Evolutionary conservation across 768 basidiomycete species (phyloP).

Genomic region (Amanita fuliginea): DNA sequence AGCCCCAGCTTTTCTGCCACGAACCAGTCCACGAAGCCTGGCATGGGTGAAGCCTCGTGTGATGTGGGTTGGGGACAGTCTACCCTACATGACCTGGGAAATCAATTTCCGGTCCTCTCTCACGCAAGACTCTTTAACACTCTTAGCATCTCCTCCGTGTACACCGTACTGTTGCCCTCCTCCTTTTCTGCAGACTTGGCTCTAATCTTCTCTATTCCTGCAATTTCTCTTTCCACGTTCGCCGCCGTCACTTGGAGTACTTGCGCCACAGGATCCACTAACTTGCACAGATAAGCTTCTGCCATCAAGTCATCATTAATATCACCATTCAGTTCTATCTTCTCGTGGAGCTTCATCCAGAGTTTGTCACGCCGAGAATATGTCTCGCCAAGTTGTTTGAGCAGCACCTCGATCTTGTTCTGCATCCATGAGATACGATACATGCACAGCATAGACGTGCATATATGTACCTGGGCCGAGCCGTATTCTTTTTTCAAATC

Average conservation of each 20-base stretch:
- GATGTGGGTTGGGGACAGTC: neutral
- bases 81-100: neutral
- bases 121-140: slow-evolving; percentile 1
- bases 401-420: slow-evolving; percentile 30
- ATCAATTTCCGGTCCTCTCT: neutral
- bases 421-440: slow-evolving; percentile 13
- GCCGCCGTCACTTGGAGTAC: slow-evolving; percentile 34
- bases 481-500: slow-evolving; percentile 26
- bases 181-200: slow-evolving; percentile 31
- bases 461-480: slow-evolving; percentile 20
- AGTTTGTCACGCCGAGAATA: slow-evolving; percentile 37
- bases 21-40: slow-evolving; percentile 1
- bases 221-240: slow-evolving; percentile 40
- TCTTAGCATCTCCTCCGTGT: neutral
- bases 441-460: neutral
- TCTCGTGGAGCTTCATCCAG: slow-evolving; percentile 36
- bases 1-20: slow-evolving; percentile 30
- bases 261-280: slow-evolving; percentile 34
- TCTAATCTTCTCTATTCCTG: slow-evolving; percentile 38
- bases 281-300: slow-evolving; percentile 5
- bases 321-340: slow-evolving; percentile 37
- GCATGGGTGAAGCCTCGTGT: neutral
- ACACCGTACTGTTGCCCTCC: slow-evolving; percentile 8
- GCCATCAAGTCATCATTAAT: slow-evolving; percentile 4
- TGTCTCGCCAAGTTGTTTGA: slow-evolving; percentile 36